phyloP scores from a whole-genome alignment of 192 early-diverging fungal species.

The Ramicandelaber brevisporus region DNA sequence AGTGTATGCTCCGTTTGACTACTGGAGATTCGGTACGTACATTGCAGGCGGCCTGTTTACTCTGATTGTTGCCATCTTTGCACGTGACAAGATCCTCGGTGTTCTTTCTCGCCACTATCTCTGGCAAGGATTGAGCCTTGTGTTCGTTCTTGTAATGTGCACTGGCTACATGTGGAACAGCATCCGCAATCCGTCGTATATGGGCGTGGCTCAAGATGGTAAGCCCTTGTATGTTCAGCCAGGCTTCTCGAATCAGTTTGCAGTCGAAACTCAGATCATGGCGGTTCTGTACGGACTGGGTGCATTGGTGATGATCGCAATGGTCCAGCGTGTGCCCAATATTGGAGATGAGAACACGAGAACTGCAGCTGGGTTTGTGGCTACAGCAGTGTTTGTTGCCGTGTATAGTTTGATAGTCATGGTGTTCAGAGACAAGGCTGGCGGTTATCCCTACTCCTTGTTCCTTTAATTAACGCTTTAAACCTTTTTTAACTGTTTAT shows the following conservation, averaged over 20 bases:
- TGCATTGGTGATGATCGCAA: conserved; percentile 13
- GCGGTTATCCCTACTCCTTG: conserved; percentile 14
- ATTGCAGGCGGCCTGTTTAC: too few relatives aligned
- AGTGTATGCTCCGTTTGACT: too few relatives aligned
- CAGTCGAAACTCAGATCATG: conserved; percentile 18
- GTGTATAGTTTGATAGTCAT: conserved; percentile 18
- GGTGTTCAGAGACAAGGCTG: conserved; percentile 18
- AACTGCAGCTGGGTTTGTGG: conserved; percentile 12
- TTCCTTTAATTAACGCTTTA: conserved; percentile 15
- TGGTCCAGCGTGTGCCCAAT: conserved; percentile 13
- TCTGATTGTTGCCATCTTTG: too few relatives aligned
- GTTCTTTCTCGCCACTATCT: too few relatives aligned
- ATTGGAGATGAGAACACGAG: conserved; percentile 11
- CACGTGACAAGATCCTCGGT: too few relatives aligned
- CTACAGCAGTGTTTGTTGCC: conserved; percentile 8
- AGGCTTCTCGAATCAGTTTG: conserved; percentile 13
- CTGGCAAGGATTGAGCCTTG: conserved; percentile 2
- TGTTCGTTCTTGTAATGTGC: conserved; percentile 19
- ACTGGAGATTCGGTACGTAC: too few relatives aligned
- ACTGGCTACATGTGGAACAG: conserved; percentile 20
- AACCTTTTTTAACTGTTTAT: too few relatives aligned
- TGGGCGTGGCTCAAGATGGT: conserved; percentile 11
- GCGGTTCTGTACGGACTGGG: conserved; percentile 13
- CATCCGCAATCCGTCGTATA: conserved; percentile 14
- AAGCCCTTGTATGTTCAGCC: conserved; percentile 13